phyloP scores from a whole-genome alignment of 2,329 filamentous ascomycete species.

The Teratosphaeria viscida region DNA sequence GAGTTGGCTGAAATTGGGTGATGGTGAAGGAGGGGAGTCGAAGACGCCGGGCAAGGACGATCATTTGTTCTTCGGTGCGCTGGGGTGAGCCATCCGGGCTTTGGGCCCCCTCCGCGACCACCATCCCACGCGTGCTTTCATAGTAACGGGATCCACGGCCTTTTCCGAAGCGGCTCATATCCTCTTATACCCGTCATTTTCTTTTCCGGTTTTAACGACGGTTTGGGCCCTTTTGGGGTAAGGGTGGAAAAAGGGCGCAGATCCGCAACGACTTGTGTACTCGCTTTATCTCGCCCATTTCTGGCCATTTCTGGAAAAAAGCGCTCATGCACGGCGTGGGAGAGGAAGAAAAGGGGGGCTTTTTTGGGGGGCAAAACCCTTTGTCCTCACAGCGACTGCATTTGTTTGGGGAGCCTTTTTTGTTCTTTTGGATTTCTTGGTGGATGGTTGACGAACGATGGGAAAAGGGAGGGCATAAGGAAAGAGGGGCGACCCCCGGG shows the following conservation, averaged over 20 bases:
- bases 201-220: neutral
- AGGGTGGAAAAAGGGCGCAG: no score
- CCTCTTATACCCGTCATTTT: neutral
- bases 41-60: neutral
- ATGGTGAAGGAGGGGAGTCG: neutral
- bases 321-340: no score
- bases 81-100: neutral
- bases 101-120: neutral
- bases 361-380: no score
- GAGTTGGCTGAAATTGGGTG: constrained; percentile 66
- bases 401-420: no score
- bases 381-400: no score
- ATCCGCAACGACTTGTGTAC: no score
- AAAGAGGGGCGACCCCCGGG: no score
- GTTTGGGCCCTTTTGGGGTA: neutral
- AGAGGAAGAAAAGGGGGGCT: no score
- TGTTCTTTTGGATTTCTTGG: neutral
- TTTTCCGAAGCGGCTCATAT: neutral
- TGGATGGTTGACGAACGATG: neutral
- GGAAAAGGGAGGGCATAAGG: neutral
- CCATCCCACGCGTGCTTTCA: neutral
- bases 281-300: neutral
- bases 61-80: neutral
- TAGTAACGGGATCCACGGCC: neutral
- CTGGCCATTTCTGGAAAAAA: neutral